These are phyloP conservation scores for Exobasidium rhododendri DNA, from an alignment of 1,284 basidiomycete species.

Conservation along the genomic window DNA sequence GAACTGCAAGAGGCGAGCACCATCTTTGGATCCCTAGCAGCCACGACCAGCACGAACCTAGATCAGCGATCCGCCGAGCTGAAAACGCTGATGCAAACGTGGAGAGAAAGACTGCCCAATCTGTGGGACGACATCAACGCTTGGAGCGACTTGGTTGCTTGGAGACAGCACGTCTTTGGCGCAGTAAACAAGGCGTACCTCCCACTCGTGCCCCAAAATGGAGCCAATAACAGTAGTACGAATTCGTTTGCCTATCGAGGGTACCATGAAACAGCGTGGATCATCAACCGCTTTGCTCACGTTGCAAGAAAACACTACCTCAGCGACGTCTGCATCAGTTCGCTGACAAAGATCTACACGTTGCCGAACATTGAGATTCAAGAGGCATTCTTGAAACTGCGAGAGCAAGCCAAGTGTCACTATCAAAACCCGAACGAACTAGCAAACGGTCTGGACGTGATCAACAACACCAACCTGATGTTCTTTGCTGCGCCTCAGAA, in stretches of 20 bases:
- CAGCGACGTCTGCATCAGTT: constrained; percentile 90
- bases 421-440: constrained; percentile 94
- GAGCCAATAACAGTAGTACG: constrained; percentile 58
- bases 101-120: constrained; percentile 95
- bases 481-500: constrained; percentile 95
- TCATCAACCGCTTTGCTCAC: constrained; percentile 99
- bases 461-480: constrained; percentile 98
- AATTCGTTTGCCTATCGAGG: constrained; percentile 89
- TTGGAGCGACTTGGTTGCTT: constrained; percentile 97
- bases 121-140: constrained; percentile 96
- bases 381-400: constrained; percentile 96
- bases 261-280: constrained; percentile 99
- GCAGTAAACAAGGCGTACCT: constrained; percentile 98
- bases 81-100: constrained; percentile 67
- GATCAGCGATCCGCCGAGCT: constrained; percentile 92
- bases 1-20: constrained; percentile 83
- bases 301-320: constrained; percentile 96
- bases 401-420: constrained; percentile 98
- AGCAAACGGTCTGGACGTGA: constrained; percentile 89
- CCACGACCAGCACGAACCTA: constrained; percentile 82
- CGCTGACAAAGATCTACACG: constrained; percentile 95
- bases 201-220: constrained; percentile 65
- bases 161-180: constrained; percentile 84
- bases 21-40: constrained; percentile 80
- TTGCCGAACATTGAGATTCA: constrained; percentile 99